These are phyloP conservation scores for Sesbania bispinosa DNA, from an alignment of 306 rosid species.

Conservation along the genomic window DNA sequence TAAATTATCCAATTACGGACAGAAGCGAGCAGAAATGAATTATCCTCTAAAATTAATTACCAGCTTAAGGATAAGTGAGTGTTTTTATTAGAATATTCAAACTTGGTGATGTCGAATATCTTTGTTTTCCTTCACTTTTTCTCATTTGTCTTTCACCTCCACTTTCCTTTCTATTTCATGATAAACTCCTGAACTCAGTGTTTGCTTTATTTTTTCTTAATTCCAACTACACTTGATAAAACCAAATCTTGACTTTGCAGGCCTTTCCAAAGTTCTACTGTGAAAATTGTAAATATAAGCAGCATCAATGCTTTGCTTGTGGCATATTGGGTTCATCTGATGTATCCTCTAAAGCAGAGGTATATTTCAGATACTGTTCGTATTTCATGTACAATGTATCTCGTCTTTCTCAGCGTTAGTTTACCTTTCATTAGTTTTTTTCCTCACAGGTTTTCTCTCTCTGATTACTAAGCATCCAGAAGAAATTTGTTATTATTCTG, in stretches of 20 bases:
- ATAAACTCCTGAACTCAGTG: conserved; percentile 1
- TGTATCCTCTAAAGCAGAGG: conserved; percentile 51
- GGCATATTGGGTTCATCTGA: conserved; percentile 68
- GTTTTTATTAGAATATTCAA: not conserved
- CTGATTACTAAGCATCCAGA: not conserved
- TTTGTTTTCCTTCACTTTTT: not conserved
- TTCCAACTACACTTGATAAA: not conserved
- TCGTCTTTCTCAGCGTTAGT: not conserved
- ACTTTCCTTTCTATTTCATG: not conserved
- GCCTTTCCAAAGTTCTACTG: conserved; percentile 51
- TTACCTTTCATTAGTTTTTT: not conserved
- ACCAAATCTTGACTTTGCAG: conserved; percentile 35
- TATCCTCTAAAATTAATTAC: not conserved
- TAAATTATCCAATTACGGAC: not conserved
- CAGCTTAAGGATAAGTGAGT: not conserved
- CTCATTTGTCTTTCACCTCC: not conserved
- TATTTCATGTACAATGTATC: not conserved
- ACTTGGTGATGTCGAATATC: not conserved
- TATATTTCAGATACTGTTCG: conserved; percentile 24
- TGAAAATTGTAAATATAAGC: conserved; percentile 50
- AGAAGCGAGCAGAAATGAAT: not conserved
- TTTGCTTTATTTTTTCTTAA: conserved; percentile 15
- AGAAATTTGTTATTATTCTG: not conserved
- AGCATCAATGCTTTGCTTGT: conserved; percentile 73
- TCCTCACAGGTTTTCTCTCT: not conserved